phyloP scores from a whole-genome alignment of 305 asterid genomes.

The Striga hermonthica region DNA sequence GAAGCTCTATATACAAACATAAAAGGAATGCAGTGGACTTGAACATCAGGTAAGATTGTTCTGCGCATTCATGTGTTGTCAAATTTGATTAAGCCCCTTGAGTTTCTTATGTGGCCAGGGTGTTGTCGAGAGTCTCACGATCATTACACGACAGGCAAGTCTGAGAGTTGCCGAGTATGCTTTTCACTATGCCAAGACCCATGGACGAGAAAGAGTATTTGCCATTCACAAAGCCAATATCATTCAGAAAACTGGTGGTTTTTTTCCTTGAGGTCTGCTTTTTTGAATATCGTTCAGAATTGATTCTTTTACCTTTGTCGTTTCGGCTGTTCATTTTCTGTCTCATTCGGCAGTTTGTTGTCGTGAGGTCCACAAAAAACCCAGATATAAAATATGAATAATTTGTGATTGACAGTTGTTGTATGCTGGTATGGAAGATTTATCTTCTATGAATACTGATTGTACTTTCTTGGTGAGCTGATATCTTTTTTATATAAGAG shows the following conservation, averaged over 20 bases:
- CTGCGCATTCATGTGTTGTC: conserved; percentile 19
- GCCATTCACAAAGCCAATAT: conserved; percentile 98
- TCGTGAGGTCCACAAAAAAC: conserved; percentile 90
- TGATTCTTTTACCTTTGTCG: conserved; percentile 18
- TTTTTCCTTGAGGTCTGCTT: conserved; percentile 76
- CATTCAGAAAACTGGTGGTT: conserved; percentile 99
- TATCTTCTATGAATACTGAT: conserved; percentile 1
- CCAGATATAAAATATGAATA: conserved; percentile 89
- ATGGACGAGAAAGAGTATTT: conserved; percentile 91
- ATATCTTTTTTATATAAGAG: background rate
- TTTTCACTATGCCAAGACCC: conserved; percentile 87
- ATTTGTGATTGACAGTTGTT: conserved; percentile 94
- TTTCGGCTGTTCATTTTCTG: conserved; percentile 33
- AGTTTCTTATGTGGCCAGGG: conserved; percentile 79
- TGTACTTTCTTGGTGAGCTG: conserved; percentile 18
- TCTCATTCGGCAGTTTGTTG: conserved; percentile 77
- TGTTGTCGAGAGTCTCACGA: conserved; percentile 96
- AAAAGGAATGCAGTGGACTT: conserved; percentile 98
- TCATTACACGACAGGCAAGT: conserved; percentile 96
- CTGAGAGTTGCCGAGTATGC: conserved; percentile 96
- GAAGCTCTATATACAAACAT: too few relatives aligned
- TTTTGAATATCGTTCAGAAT: conserved; percentile 9
- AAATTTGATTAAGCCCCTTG: conserved; percentile 25
- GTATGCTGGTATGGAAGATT: conserved; percentile 75
- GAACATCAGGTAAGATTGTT: conserved; percentile 77